Conservation (phyloP, 2,329 filamentous ascomycete species). For the Drechslerella coelobrocha region DNA sequence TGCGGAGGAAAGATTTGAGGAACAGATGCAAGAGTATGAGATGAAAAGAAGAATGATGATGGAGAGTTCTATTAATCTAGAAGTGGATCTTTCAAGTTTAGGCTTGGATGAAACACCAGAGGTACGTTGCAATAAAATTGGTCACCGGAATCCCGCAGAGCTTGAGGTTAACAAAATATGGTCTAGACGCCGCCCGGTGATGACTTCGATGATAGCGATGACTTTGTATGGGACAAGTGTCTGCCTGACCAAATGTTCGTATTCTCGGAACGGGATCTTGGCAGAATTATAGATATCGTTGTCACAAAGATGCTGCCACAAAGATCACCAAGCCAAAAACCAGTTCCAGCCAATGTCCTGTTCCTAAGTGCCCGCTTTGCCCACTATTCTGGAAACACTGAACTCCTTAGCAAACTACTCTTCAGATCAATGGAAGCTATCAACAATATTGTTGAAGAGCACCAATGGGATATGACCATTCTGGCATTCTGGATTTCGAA, state of each 20-base stretch:
- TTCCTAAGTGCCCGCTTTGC: constrained; percentile 95
- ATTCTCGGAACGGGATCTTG: constrained; percentile 92
- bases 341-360: constrained; percentile 94
- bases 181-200: constrained; percentile 69
- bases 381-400: constrained; percentile 89
- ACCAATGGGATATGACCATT: constrained; percentile 99
- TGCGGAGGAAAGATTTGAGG: constrained; percentile 91
- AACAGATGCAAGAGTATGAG: constrained; percentile 96
- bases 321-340: constrained; percentile 93
- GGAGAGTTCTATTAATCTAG: constrained; percentile 94
- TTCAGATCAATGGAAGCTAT: constrained; percentile 92
- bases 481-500: constrained; percentile 99
- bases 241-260: constrained; percentile 99
- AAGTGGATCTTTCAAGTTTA: constrained; percentile 93
- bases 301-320: constrained; percentile 99
- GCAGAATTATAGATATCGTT: constrained; percentile 89
- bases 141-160: neutral
- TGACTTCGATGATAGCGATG: constrained; percentile 84
- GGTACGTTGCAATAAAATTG: constrained; percentile 62
- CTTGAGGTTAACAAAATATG: constrained; percentile 16
- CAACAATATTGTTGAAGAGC: constrained; percentile 90
- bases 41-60: constrained; percentile 98
- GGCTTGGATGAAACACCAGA: constrained; percentile 95
- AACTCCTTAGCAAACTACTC: constrained; percentile 80
- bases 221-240: constrained; percentile 95